These are phyloP conservation scores for Trichoderma atrobrunneum DNA, from an alignment of 2,329 filamentous ascomycete genomes.

Conservation along the genomic window DNA sequence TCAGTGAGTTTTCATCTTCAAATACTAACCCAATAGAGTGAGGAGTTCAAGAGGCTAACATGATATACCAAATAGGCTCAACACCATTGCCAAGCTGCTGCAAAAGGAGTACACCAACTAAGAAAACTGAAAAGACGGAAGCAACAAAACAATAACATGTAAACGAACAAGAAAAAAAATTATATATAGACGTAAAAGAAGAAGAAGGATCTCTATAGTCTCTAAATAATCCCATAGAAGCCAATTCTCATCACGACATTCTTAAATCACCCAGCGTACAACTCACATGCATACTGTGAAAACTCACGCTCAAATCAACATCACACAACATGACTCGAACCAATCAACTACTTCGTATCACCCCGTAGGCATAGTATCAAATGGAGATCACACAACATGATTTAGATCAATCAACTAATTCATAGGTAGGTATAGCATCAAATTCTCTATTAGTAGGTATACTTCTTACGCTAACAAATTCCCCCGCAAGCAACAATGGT, in stretches of 20 bases:
- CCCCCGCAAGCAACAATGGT: background rate
- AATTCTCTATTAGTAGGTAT: slow-evolving; percentile 21
- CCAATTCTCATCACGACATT: background rate
- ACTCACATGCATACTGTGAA: background rate
- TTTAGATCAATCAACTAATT: background rate
- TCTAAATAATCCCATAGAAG: slow-evolving; percentile 13
- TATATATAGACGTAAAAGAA: background rate
- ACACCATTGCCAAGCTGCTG: slow-evolving; percentile 61
- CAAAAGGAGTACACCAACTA: slow-evolving; percentile 59
- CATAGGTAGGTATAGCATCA: background rate
- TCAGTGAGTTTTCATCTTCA: slow-evolving; percentile 45
- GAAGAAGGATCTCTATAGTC: background rate
- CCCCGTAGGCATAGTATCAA: no score
- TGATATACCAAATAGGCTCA: slow-evolving; percentile 41
- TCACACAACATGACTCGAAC: background rate
- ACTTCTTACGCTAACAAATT: slow-evolving; percentile 12
- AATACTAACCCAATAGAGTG: background rate
- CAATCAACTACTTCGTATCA: background rate
- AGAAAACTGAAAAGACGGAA: slow-evolving; percentile 19
- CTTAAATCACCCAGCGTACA: background rate
- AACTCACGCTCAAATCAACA: background rate
- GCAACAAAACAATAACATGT: background rate
- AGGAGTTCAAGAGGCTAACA: background rate
- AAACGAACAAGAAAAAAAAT: slow-evolving; percentile 5
- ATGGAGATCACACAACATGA: background rate